Percentiles rank a stretch among this genome's conserved stretches.
Conservation (phyloP, 306 rosid genomes). For the Quercus rubra region DNA sequence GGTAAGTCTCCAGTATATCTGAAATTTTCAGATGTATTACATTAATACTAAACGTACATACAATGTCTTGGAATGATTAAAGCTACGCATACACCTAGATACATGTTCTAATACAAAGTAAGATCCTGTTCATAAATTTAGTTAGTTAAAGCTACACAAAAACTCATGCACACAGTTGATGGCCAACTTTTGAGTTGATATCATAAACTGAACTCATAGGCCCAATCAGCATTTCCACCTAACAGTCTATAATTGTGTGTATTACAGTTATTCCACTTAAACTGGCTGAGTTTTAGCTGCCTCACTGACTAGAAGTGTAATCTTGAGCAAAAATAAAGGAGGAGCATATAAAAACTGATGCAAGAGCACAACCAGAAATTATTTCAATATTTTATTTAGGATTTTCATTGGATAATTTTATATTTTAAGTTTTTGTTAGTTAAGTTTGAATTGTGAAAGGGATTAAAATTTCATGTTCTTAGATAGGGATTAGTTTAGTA, state of each 20-base stretch:
- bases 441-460: too few species aligned
- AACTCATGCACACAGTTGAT: not conserved
- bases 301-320: not conserved
- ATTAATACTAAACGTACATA: not conserved
- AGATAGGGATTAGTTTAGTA: too few species aligned
- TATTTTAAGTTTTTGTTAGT: too few species aligned
- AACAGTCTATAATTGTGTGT: not conserved
- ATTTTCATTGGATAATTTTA: too few species aligned
- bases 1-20: slow-evolving; percentile 85
- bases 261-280: not conserved
- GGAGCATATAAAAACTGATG: not conserved
- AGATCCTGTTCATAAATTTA: not conserved
- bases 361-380: too few species aligned
- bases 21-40: slow-evolving; percentile 23
- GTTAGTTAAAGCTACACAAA: slow-evolving; percentile 5
- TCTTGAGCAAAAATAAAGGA: not conserved
- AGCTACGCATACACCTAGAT: slow-evolving; percentile 1
- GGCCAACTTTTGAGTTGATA: not conserved
- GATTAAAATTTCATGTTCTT: too few species aligned
- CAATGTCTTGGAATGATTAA: not conserved
- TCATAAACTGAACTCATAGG: slow-evolving; percentile 4
- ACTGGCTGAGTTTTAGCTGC: not conserved
- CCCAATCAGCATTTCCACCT: not conserved
- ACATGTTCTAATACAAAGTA: not conserved
- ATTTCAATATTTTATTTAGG: too few species aligned